Conservation (phyloP, 108 stramenopile genomes). For the Epithemia pelagica region DNA sequence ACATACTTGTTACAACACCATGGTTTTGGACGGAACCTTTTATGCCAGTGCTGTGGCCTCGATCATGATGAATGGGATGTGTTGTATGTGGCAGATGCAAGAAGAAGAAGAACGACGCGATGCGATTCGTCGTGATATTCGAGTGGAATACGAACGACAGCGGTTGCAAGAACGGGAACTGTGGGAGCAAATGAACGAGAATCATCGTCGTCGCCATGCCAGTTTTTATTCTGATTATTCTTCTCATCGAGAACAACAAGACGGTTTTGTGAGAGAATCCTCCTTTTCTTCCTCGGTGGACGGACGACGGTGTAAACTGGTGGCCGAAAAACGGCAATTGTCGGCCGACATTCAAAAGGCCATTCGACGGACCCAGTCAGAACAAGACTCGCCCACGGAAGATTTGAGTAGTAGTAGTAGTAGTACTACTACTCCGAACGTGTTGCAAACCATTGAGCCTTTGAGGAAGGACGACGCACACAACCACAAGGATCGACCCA, state of each 20-base stretch:
- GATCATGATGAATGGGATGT: constrained; percentile 7
- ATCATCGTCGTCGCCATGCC: too few relatives aligned
- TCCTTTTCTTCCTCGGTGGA: not conserved
- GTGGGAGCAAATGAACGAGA: constrained; percentile 4
- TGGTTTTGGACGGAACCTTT: constrained; percentile 3
- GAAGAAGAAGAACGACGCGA: constrained; percentile 11
- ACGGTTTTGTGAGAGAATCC: not conserved
- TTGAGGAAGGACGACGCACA: too few relatives aligned
- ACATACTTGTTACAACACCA: too few relatives aligned
- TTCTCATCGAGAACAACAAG: not conserved
- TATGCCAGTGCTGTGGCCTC: constrained; percentile 1
- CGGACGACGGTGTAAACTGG: not conserved
- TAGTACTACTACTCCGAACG: too few relatives aligned
- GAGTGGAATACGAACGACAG: constrained; percentile 4
- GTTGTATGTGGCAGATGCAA: constrained; percentile 11
- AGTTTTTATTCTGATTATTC: too few relatives aligned
- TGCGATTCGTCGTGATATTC: constrained; percentile 6
- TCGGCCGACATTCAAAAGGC: not conserved
- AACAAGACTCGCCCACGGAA: too few relatives aligned
- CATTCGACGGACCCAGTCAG: too few relatives aligned
- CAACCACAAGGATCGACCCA: too few relatives aligned
- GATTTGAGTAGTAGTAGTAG: too few relatives aligned
- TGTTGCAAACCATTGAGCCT: too few relatives aligned
- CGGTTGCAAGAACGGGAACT: not conserved
- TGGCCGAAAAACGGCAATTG: not conserved